Evolutionary conservation across 345 rosid genomes (phyloP), one percentile per base, ranked within the genome.

Genomic region (Salix brachista): DNA sequence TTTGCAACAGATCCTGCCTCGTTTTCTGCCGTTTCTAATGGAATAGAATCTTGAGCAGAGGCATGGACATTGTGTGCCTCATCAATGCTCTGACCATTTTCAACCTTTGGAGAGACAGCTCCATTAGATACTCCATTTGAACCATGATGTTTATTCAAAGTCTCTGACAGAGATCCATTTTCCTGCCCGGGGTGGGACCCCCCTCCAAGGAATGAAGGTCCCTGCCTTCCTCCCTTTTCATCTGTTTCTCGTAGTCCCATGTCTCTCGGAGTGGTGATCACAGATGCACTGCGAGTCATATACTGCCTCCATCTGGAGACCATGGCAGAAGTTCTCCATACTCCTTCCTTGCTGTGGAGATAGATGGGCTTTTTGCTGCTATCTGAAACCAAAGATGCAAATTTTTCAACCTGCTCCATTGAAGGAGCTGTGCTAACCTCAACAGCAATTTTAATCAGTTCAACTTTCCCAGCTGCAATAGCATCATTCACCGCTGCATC

Each of bases 291-390:
- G 69, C 96, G 91, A 75, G 85, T 87, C 91, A 90, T 89, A 86
- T 84, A 91, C 89, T 95, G 99, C 85, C 90, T 87, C 96, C 99
- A 95, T 84, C 98, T 88, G 68, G 99, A 93, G 50, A 93, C 84
- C 99, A 95, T 89, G 32, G 96, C 94, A 71, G 89, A 89, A 71
- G 96, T 85, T 88, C 99, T 90, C 96, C 94, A 80, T 23, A 79
- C 92, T 69, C 98, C 99, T 90, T 95, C 98, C 79, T 89, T 95
- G 77, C 99, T 90, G 78, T 95, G 98, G 50, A 95, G 93, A 81
- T 91, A 95, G 60, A 95, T 83, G 46, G 99, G 98, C 81, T 54
- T 87, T 85, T 90, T 95, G 83, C 89, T 84, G 80, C 80, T 73
- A 84, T 93, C 96, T 36, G 90, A 84, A 75, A 95, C 90, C 70